These are phyloP conservation scores for Protomyces pachydermus DNA, from an alignment of 1,139 yeast species.

Conservation along the genomic window DNA sequence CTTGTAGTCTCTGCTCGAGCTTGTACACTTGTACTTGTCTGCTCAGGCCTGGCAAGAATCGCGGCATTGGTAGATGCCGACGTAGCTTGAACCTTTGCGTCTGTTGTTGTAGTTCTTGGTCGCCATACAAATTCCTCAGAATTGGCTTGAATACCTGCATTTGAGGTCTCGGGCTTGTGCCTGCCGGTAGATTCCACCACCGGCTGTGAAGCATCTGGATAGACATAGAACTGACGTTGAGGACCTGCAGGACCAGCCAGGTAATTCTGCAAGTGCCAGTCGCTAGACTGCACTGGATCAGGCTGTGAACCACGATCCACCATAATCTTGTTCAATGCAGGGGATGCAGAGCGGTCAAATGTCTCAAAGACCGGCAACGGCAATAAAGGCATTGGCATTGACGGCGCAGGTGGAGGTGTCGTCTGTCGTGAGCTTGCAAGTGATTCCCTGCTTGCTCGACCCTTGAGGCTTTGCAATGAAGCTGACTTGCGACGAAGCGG, in stretches of 20 bases:
- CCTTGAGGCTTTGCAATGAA: neutral
- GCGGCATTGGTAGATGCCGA: neutral
- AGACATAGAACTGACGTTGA: neutral
- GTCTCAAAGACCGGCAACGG: neutral
- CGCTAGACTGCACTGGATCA: neutral
- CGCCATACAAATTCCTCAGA: neutral
- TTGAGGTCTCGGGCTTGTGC: neutral
- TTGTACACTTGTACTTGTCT: neutral
- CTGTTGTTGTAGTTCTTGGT: neutral
- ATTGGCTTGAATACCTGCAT: neutral
- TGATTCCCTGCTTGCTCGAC: neutral
- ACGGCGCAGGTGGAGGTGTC: neutral
- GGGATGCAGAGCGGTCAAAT: neutral
- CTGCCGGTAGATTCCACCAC: neutral
- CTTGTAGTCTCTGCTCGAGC: neutral
- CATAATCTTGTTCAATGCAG: neutral
- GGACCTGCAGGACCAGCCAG: constrained; percentile 1
- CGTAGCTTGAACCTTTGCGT: neutral
- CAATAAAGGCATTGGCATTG: neutral
- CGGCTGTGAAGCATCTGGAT: neutral
- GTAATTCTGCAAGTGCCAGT: neutral
- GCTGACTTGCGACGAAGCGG: neutral
- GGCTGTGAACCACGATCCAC: neutral
- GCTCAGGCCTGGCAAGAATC: neutral
- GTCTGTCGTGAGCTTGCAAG: neutral